Evolutionary conservation across 768 basidiomycete genomes (phyloP).

Genomic region (Podaxis mareebaensis): DNA sequence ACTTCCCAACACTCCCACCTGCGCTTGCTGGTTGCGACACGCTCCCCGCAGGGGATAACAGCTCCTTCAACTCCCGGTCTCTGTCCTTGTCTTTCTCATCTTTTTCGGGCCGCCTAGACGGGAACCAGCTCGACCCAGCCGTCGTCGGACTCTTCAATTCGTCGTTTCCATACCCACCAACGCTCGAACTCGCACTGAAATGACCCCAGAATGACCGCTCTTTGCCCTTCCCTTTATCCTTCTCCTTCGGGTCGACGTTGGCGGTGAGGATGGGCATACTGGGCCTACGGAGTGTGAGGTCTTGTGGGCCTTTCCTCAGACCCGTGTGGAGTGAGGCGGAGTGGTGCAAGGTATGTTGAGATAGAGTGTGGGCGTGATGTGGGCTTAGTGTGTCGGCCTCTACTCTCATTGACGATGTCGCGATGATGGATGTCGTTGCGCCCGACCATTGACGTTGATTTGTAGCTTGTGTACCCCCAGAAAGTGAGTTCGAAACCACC

Average conservation of each 20-base stretch:
- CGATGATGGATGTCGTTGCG: neutral
- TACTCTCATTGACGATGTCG: neutral
- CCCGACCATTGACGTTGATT: neutral
- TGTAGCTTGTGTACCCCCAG: neutral
- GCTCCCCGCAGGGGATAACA: neutral
- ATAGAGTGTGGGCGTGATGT: conserved; percentile 12
- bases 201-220: conserved; percentile 3
- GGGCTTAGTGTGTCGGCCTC: conserved; percentile 12
- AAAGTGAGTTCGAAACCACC: neutral
- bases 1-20: conserved; percentile 9
- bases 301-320: conserved; percentile 15
- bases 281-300: conserved; percentile 24
- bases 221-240: neutral
- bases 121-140: neutral
- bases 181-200: conserved; percentile 10
- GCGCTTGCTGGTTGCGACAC: neutral
- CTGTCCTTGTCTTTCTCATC: conserved; percentile 7
- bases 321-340: conserved; percentile 29
- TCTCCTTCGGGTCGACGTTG: conserved; percentile 6
- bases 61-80: conserved; percentile 6
- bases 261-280: conserved; percentile 27
- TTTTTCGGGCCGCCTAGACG: conserved; percentile 12
- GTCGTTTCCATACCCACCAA: neutral
- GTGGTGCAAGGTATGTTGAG: conserved; percentile 19
- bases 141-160: conserved; percentile 6